Evolutionary conservation across 192 early-diverging fungal genomes (phyloP).

Genomic region (Kappamyces sp.): DNA sequence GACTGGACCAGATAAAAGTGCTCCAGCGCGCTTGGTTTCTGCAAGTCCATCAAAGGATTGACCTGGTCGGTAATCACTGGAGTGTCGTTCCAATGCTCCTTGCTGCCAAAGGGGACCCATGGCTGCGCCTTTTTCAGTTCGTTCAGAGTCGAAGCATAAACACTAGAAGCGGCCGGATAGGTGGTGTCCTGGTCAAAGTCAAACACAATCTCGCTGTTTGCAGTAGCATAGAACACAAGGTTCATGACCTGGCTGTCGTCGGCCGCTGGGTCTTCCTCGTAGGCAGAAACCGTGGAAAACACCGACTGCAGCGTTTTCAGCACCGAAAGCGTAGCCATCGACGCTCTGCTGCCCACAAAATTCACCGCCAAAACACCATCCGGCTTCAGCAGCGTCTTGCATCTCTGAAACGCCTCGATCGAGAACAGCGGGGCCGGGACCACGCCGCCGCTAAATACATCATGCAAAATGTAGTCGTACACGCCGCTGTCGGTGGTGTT

Average conservation of each 20-base stretch:
- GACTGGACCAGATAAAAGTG: constrained; percentile 75
- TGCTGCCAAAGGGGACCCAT: constrained; percentile 25
- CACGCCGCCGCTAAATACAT: constrained; percentile 89
- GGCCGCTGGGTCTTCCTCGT: constrained; percentile 46
- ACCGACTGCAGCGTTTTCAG: constrained; percentile 57
- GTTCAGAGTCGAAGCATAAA: constrained; percentile 37
- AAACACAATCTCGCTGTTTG: constrained; percentile 2
- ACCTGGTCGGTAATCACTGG: constrained; percentile 55
- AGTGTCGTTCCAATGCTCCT: constrained; percentile 23
- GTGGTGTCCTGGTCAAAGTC: constrained; percentile 51
- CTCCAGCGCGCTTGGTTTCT: constrained; percentile 47
- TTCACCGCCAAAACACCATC: constrained; percentile 83
- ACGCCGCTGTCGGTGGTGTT: constrained; percentile 17
- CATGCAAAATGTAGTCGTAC: constrained; percentile 86
- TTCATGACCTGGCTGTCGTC: constrained; percentile 46
- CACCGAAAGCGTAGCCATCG: constrained; percentile 53
- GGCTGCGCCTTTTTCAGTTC: constrained; percentile 3
- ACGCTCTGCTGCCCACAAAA: constrained; percentile 64
- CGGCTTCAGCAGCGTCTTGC: constrained; percentile 61
- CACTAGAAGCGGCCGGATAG: constrained; percentile 29
- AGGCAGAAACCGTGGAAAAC: constrained; percentile 63
- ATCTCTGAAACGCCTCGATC: constrained; percentile 58
- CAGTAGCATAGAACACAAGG: constrained; percentile 36
- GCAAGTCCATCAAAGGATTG: constrained; percentile 58
- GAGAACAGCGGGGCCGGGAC: constrained; percentile 70